Conservation (phyloP, 164 flowering plant species). For the Tinospora cordifolia region DNA sequence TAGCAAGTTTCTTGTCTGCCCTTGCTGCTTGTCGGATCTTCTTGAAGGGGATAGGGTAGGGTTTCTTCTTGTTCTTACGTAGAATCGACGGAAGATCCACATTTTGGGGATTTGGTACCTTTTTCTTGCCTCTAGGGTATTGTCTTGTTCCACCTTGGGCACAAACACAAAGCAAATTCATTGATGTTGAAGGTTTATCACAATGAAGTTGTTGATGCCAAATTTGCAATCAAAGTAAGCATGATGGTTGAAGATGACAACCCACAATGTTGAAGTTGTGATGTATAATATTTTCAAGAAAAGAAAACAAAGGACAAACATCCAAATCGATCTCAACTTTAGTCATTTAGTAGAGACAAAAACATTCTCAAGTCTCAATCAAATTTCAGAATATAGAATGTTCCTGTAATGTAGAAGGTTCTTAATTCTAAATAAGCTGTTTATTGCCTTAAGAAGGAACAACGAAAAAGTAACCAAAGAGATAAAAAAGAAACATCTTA, state of each 20-base stretch:
- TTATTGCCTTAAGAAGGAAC: no score
- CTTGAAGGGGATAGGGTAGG: constrained; percentile 76
- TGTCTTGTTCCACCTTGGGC: constrained; percentile 7
- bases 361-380: background rate
- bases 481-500: no score
- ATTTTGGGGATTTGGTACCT: constrained; percentile 48
- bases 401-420: background rate
- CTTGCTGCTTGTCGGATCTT: constrained; percentile 49
- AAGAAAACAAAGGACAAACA: background rate
- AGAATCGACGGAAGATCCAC: constrained; percentile 69
- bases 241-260: background rate
- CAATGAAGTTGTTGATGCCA: constrained; percentile 11
- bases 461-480: no score
- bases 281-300: no score
- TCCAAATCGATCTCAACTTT: background rate
- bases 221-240: constrained; percentile 1
- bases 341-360: background rate
- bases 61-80: constrained; percentile 81
- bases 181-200: constrained; percentile 6
- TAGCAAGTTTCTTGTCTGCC: constrained; percentile 65
- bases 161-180: constrained; percentile 11
- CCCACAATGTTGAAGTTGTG: background rate
- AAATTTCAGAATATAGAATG: background rate
- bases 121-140: constrained; percentile 20
- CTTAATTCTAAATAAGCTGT: no score